Conservation (phyloP, 495 filamentous ascomycete species). For the Tuber melanosporum region DNA sequence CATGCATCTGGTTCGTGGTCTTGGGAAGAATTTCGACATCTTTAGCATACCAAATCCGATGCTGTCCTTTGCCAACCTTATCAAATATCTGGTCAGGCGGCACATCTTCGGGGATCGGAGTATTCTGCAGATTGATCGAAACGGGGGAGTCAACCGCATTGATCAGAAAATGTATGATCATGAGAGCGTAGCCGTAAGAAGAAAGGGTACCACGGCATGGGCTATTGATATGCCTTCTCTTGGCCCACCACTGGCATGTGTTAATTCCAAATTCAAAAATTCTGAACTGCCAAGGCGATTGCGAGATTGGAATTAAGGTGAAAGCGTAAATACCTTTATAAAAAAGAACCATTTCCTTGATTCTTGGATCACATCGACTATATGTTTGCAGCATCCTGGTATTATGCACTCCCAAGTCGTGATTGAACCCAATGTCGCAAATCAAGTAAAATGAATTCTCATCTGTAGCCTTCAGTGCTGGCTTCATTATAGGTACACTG, state of each 20-base stretch:
- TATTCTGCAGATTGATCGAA: slow-evolving; percentile 68
- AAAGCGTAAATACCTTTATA: slow-evolving; percentile 53
- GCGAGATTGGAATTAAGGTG: background rate
- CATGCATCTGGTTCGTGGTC: slow-evolving; percentile 22
- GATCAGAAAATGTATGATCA: slow-evolving; percentile 78
- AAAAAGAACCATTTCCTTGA: slow-evolving; percentile 68
- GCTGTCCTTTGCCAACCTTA: slow-evolving; percentile 32
- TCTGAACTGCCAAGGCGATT: background rate
- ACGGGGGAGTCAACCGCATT: slow-evolving; percentile 72
- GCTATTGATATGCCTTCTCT: slow-evolving; percentile 68
- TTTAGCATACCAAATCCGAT: slow-evolving; percentile 38
- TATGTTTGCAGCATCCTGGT: slow-evolving; percentile 72
- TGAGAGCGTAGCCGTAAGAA: slow-evolving; percentile 82
- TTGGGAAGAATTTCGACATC: slow-evolving; percentile 13
- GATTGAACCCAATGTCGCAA: slow-evolving; percentile 80
- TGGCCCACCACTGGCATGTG: slow-evolving; percentile 58
- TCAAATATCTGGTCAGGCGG: slow-evolving; percentile 31
- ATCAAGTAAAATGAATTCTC: slow-evolving; percentile 24
- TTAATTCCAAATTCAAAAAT: background rate
- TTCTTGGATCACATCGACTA: slow-evolving; percentile 62
- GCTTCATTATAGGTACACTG: slow-evolving; percentile 73
- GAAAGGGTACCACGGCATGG: slow-evolving; percentile 73
- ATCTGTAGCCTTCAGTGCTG: slow-evolving; percentile 55
- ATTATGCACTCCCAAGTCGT: slow-evolving; percentile 70
- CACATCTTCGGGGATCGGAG: slow-evolving; percentile 22